phyloP scores from a whole-genome alignment of 2,329 filamentous ascomycete genomes.

The Trichoderma cornu-damae region DNA sequence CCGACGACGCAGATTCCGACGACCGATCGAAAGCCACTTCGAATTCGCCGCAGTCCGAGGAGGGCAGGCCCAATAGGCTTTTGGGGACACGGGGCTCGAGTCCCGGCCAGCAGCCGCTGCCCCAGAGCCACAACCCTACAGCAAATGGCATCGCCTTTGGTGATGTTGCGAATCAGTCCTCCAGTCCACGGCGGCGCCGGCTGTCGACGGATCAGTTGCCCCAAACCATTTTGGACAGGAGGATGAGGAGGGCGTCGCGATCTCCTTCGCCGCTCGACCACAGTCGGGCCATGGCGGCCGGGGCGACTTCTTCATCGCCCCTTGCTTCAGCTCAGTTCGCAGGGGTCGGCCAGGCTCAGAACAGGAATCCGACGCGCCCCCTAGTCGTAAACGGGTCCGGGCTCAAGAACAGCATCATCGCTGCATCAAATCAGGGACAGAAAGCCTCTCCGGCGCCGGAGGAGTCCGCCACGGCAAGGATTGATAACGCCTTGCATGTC shows the following conservation, averaged over 20 bases:
- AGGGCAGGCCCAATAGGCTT: conserved; percentile 32
- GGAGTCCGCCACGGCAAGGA: conserved; percentile 20
- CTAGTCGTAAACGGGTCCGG: conserved; percentile 50
- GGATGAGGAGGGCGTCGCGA: conserved; percentile 49
- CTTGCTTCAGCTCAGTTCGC: conserved; percentile 36
- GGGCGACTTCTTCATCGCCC: conserved; percentile 36
- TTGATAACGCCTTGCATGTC: conserved; percentile 31
- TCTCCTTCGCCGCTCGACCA: conserved; percentile 54
- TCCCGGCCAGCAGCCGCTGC: conserved; percentile 25
- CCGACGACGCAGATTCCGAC: conserved; percentile 50
- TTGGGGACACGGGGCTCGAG: conserved; percentile 26
- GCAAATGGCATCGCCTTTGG: conserved; percentile 44
- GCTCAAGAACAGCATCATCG: conserved; percentile 33
- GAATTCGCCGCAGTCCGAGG: conserved; percentile 47
- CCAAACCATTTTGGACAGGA: conserved; percentile 48
- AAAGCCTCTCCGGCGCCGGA: conserved; percentile 21
- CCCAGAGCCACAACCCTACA: conserved; percentile 22
- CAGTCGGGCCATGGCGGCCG: conserved; percentile 40
- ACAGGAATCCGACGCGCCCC: conserved; percentile 38
- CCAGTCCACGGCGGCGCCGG: conserved; percentile 39
- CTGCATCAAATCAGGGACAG: conserved; percentile 17
- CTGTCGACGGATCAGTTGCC: conserved; percentile 51
- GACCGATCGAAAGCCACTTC: conserved; percentile 38
- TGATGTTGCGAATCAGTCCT: conserved; percentile 38
- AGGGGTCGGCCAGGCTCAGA: conserved; percentile 27